A percentile compares a stretch with the other conserved stretches of the same genome.
These are phyloP conservation scores for Lentinula lateritia DNA, from an alignment of 768 basidiomycete species.

Conservation along the genomic window DNA sequence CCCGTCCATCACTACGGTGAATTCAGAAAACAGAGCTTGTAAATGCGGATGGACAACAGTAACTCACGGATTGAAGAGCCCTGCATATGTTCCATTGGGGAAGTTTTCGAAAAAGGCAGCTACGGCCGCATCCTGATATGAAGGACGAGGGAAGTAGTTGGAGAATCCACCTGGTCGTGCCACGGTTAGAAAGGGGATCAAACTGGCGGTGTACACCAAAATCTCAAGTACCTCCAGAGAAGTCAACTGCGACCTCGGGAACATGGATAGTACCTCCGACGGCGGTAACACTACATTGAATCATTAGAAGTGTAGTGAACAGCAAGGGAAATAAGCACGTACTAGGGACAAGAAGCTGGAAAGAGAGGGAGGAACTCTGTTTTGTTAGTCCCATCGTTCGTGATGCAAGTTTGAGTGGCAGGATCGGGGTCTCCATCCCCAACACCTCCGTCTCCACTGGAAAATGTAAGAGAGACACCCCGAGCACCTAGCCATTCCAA, in stretches of 20 bases:
- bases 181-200: not conserved
- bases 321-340: not conserved
- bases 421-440: conserved; percentile 57
- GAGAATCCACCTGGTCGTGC: conserved; percentile 16
- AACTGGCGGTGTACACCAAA: not conserved
- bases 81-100: conserved; percentile 10
- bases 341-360: conserved; percentile 44
- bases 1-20: not conserved
- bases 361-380: conserved; percentile 54
- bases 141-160: conserved; percentile 20
- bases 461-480: conserved; percentile 60
- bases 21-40: not conserved
- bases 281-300: conserved; percentile 21
- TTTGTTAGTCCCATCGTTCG: conserved; percentile 52
- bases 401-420: conserved; percentile 44
- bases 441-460: conserved; percentile 65
- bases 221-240: conserved; percentile 22
- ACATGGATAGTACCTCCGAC: conserved; percentile 40
- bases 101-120: conserved; percentile 11
- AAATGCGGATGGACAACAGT: not conserved
- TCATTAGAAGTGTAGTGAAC: not conserved
- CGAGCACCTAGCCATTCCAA: conserved; percentile 40
- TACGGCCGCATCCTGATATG: conserved; percentile 19
- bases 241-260: conserved; percentile 33
- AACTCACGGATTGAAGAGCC: conserved; percentile 13